Conservation (phyloP, 2,329 filamentous ascomycete species). For the Aspergillus pseudotamarii region DNA sequence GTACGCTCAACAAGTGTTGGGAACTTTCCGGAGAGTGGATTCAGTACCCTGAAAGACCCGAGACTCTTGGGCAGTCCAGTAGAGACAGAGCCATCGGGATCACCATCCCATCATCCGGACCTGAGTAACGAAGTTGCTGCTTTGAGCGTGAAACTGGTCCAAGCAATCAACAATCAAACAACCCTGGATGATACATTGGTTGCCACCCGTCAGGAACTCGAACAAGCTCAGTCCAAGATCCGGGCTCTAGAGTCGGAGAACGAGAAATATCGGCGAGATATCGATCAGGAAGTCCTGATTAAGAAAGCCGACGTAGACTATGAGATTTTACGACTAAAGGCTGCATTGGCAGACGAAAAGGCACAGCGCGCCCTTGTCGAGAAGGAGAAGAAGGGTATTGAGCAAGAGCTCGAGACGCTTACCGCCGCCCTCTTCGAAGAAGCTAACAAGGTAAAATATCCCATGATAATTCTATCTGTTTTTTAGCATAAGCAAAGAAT, state of each 20-base stretch:
- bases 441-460: constrained; percentile 73
- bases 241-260: constrained; percentile 69
- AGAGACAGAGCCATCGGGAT: constrained; percentile 38
- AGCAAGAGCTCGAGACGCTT: constrained; percentile 86
- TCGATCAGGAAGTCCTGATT: constrained; percentile 75
- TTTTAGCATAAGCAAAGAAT: not conserved
- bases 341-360: constrained; percentile 66
- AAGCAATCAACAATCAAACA: constrained; percentile 96
- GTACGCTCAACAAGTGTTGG: constrained; percentile 31
- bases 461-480: not conserved
- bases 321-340: constrained; percentile 65
- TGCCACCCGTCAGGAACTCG: constrained; percentile 79
- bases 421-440: constrained; percentile 96
- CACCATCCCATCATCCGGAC: constrained; percentile 56
- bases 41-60: constrained; percentile 52
- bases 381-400: constrained; percentile 83
- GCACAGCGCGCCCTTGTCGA: constrained; percentile 66
- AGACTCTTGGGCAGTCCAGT: constrained; percentile 40
- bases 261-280: constrained; percentile 68
- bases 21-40: constrained; percentile 41
- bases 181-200: constrained; percentile 85
- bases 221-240: constrained; percentile 69
- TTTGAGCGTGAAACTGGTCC: constrained; percentile 92
- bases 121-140: constrained; percentile 78
- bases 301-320: constrained; percentile 72